Percentiles rank a stretch among this genome's conserved stretches.
These are phyloP conservation scores for Acidiella bohemica DNA, from an alignment of 495 filamentous ascomycete genomes.

Conservation along the genomic window DNA sequence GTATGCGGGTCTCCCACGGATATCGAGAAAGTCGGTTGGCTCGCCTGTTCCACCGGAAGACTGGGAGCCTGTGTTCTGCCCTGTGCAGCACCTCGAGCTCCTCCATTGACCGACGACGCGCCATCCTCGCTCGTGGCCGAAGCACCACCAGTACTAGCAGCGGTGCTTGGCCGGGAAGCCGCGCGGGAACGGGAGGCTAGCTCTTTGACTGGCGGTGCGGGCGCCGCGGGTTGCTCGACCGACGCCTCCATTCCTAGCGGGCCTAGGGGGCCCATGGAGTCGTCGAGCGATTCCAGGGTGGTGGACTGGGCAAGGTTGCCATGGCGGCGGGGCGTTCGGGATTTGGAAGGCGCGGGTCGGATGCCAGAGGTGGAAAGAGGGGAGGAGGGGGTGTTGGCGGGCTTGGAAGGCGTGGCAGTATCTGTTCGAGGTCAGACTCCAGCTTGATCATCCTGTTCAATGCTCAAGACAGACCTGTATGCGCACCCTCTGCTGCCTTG, in stretches of 20 bases:
- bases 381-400: conserved; percentile 1
- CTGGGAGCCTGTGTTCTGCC: conserved; percentile 58
- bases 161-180: conserved; percentile 32
- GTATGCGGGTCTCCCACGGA: conserved; percentile 93
- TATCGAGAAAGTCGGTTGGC: conserved; percentile 84
- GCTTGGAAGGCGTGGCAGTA: background rate
- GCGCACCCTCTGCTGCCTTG: conserved; percentile 21
- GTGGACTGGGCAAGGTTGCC: conserved; percentile 73
- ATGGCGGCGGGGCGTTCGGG: conserved; percentile 55
- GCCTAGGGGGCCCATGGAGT: conserved; percentile 84
- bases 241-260: conserved; percentile 51
- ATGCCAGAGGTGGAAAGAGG: conserved; percentile 15
- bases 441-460: background rate
- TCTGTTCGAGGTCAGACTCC: conserved; percentile 1
- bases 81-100: no score
- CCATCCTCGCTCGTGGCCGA: conserved; percentile 56
- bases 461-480: background rate
- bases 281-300: conserved; percentile 74
- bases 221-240: conserved; percentile 55
- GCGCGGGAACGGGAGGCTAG: conserved; percentile 32
- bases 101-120: conserved; percentile 31
- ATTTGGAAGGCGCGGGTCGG: conserved; percentile 31
- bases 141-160: conserved; percentile 35
- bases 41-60: conserved; percentile 76
- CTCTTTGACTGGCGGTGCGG: conserved; percentile 81